These are phyloP conservation scores for Ophiostoma australiae DNA, from an alignment of 2,329 filamentous ascomycete genomes.

Conservation along the genomic window DNA sequence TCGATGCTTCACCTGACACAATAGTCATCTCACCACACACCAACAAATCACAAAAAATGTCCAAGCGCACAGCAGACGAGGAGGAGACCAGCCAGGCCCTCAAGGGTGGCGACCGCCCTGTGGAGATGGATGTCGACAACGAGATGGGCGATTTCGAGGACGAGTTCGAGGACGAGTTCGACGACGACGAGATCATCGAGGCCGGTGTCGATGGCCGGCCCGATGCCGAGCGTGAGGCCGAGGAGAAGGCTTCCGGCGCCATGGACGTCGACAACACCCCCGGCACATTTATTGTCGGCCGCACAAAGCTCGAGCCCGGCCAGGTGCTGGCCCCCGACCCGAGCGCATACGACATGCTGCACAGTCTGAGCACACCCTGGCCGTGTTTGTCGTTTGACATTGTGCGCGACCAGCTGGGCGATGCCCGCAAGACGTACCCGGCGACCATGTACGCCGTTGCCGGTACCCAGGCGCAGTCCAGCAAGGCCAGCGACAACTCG, in stretches of 20 bases:
- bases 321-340: conserved; percentile 88
- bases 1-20: not conserved
- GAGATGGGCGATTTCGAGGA: conserved; percentile 85
- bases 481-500: conserved; percentile 77
- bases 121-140: conserved; percentile 60
- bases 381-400: conserved; percentile 96
- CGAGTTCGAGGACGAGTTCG: conserved; percentile 89
- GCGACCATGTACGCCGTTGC: conserved; percentile 92
- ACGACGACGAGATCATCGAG: conserved; percentile 82
- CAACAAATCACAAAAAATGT: conserved; percentile 24
- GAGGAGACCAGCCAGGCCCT: conserved; percentile 39
- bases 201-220: conserved; percentile 90
- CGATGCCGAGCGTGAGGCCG: conserved; percentile 85
- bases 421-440: conserved; percentile 87
- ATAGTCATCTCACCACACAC: not conserved
- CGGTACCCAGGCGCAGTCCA: conserved; percentile 82
- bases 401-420: conserved; percentile 76
- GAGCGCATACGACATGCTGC: conserved; percentile 96
- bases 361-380: conserved; percentile 90
- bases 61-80: conserved; percentile 26
- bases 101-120: conserved; percentile 58
- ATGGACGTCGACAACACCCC: conserved; percentile 80
- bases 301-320: conserved; percentile 83
- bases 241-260: conserved; percentile 67
- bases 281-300: conserved; percentile 90